Evolutionary conservation across 1,284 basidiomycete species (phyloP).

Genomic region (Ustilago esculenta): DNA sequence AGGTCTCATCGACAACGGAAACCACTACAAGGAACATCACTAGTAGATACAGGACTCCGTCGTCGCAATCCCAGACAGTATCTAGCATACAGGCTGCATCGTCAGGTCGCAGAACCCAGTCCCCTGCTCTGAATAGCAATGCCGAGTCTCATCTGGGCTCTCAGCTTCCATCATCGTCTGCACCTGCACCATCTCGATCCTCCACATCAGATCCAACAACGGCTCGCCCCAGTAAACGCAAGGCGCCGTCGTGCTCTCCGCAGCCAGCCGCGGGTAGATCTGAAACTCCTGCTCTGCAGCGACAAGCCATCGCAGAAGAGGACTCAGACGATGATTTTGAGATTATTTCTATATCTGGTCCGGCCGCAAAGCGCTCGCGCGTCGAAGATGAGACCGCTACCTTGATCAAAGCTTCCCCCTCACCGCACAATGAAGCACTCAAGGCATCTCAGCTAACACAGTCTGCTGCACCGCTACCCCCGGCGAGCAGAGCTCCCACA

Average conservation of each 20-base stretch:
- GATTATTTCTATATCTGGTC: neutral
- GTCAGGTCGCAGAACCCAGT: neutral
- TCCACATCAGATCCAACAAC: neutral
- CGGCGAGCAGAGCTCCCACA: slow-evolving; percentile 5
- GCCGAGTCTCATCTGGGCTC: neutral
- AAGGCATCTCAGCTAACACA: slow-evolving; percentile 9
- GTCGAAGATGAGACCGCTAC: neutral
- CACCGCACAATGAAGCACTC: neutral
- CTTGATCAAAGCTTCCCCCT: slow-evolving; percentile 6
- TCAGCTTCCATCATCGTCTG: slow-evolving; percentile 11
- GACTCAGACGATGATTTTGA: slow-evolving; percentile 32
- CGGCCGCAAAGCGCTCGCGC: slow-evolving; percentile 1
- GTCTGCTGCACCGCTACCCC: slow-evolving; percentile 1
- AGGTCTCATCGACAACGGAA: neutral
- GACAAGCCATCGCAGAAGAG: neutral
- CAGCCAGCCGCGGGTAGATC: neutral
- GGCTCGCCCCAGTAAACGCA: slow-evolving; percentile 10
- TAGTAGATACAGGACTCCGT: neutral
- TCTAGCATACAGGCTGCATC: slow-evolving; percentile 1
- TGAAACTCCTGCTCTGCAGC: neutral
- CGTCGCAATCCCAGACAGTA: neutral
- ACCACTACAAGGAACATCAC: neutral
- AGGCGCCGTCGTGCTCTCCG: slow-evolving; percentile 8
- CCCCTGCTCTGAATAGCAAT: neutral
- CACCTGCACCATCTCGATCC: neutral